Evolutionary conservation across 2,329 filamentous ascomycete species (phyloP).

Genomic region (Berkeleyomyces rouxiae): DNA sequence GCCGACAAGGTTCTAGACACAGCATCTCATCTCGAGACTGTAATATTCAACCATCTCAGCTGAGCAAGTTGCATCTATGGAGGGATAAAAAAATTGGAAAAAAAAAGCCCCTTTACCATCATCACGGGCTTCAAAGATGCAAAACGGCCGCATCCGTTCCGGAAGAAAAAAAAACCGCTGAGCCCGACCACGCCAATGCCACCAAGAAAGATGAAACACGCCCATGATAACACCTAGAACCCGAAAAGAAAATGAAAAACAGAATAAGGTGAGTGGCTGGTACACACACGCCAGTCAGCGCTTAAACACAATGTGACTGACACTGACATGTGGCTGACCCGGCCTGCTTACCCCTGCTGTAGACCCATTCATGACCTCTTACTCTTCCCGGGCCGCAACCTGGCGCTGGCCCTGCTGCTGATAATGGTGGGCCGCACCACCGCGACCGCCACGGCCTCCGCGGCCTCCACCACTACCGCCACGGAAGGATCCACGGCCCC

Average conservation of each 20-base stretch:
- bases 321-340: not conserved
- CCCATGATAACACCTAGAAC: constrained; percentile 4
- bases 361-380: not conserved
- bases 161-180: constrained; percentile 2
- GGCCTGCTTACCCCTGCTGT: not conserved
- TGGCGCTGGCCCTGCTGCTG: constrained; percentile 23
- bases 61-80: not conserved
- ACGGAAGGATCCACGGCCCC: constrained; percentile 23
- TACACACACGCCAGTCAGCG: not conserved
- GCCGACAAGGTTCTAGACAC: not conserved
- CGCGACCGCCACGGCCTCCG: constrained; percentile 24
- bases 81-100: not conserved
- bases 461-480: constrained; percentile 33
- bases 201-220: constrained; percentile 3
- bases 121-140: not conserved
- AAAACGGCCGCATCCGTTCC: not conserved
- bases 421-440: constrained; percentile 16
- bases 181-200: constrained; percentile 4
- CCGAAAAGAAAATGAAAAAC: constrained; percentile 1
- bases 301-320: not conserved
- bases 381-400: constrained; percentile 13
- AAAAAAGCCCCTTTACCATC: not conserved
- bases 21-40: not conserved
- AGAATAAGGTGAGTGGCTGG: not conserved
- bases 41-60: not conserved